Base-by-base conservation (phyloP, 2,329 filamentous ascomycete species). In the Pseudogymnoascus sp. region DNA sequence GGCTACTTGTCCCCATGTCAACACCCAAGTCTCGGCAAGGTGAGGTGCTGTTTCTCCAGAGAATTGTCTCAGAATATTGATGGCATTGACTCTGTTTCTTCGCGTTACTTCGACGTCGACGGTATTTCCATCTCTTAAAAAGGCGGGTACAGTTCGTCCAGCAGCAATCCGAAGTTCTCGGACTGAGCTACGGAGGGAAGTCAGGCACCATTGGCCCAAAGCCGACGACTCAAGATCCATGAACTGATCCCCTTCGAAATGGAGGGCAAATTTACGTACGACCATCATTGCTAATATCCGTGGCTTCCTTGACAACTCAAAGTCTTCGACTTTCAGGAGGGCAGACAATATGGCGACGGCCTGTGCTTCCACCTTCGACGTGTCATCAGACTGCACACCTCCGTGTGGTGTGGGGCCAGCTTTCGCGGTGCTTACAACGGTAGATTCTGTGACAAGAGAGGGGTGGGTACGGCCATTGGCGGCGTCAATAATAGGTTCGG, bases 141-240 rank as follows among this genome's bases (percentile, higher is more conserved):
- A 53, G 12, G 57, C 47, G 15, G 58, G 57, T 65, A 65, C 65
- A 6, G 43, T 63, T 62, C 60, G 87, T 78, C 88, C 89, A 62
- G 92, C 89, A 37, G 88, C 88, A 67, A 97, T 83, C 33, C 93
- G 86, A 28, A 97, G 77, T 71, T 97, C 94, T 69, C 93, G 83
- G 18, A 91, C 74, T 1, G 92, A 95, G 72, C 92, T 96, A 65
- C 87, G 86, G 38, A 97, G 77, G 0, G 88, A 90, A 66, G 88
- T 84, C 4, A 97, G 76, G 69, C 91, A 92, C 83, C 90, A 93
- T 68, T 92, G 86, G 0, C 90, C 91, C 39, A 90, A 75, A 0
- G 76, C 72, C 7, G 90, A 91, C 1, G 75, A 77, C 62, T 86
- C 82, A 2, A 97, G 75, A 65, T 89, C 83, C 30, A 93, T 75